A percentile compares a stretch with the other conserved stretches of the same genome.
Evolutionary conservation across 1,284 basidiomycete genomes (phyloP).

Genomic region (Tilletia setariae): DNA sequence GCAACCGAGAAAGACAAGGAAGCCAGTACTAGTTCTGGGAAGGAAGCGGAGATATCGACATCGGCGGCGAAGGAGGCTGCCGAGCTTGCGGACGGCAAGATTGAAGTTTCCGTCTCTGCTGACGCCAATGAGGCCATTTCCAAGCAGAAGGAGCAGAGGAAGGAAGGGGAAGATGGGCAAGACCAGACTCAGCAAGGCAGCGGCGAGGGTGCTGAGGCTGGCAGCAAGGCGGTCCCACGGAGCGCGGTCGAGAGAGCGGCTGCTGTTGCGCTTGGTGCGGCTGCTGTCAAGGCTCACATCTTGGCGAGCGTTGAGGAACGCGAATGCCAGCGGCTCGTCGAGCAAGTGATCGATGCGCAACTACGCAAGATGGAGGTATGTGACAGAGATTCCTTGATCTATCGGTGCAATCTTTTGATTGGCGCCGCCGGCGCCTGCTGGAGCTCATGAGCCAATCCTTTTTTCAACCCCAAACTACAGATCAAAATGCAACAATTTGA

Average conservation of each 20-base stretch:
- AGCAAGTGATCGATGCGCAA: slow-evolving; percentile 82
- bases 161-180: neutral
- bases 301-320: slow-evolving; percentile 81
- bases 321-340: slow-evolving; percentile 75
- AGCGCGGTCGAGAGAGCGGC: slow-evolving; percentile 48
- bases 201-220: slow-evolving; percentile 31
- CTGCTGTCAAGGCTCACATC: slow-evolving; percentile 76
- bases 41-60: slow-evolving; percentile 31
- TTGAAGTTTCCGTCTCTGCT: slow-evolving; percentile 11
- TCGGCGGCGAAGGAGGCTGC: neutral
- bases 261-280: slow-evolving; percentile 67
- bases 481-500: slow-evolving; percentile 53
- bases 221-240: slow-evolving; percentile 35
- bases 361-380: slow-evolving; percentile 81
- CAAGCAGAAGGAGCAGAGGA: neutral
- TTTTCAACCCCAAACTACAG: too few species aligned
- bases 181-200: neutral
- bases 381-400: neutral
- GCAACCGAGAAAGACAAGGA: slow-evolving; percentile 35
- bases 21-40: too few species aligned
- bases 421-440: too few species aligned
- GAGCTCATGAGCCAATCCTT: neutral
- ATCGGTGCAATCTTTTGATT: too few species aligned
- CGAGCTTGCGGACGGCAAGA: neutral
- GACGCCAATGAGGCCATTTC: slow-evolving; percentile 14